A percentile compares a stretch with the other conserved stretches of the same genome.
Conservation (phyloP, 352 stramenopile species). For the Thraustotheca clavata region DNA sequence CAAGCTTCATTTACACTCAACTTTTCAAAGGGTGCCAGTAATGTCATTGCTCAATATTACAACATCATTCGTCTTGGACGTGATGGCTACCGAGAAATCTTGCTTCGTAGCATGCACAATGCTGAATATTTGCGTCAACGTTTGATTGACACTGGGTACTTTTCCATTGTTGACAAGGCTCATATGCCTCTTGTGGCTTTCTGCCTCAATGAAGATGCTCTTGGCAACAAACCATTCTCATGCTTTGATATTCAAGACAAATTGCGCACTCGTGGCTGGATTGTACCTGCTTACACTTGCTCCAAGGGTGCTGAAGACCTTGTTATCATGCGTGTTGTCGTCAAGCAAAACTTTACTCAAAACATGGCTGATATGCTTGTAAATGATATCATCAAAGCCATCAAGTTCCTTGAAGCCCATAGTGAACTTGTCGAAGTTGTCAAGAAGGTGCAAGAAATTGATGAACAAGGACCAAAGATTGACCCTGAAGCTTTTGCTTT, state of each 20-base stretch:
- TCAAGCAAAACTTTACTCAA: conserved; percentile 87
- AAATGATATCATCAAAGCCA: conserved; percentile 76
- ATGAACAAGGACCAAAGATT: not conserved
- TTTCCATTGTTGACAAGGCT: conserved; percentile 84
- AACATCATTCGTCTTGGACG: conserved; percentile 89
- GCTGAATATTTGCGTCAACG: conserved; percentile 63
- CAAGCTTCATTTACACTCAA: conserved; percentile 91
- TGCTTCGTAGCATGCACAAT: conserved; percentile 86
- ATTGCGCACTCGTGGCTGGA: conserved; percentile 80
- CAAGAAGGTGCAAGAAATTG: not conserved
- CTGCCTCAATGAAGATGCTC: conserved; percentile 48
- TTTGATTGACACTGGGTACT: conserved; percentile 72
- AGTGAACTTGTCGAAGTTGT: not conserved
- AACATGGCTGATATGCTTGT: conserved; percentile 86
- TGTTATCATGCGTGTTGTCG: conserved; percentile 85
- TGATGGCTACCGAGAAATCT: conserved; percentile 82
- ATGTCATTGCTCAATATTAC: conserved; percentile 89
- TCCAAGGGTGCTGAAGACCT: conserved; percentile 71
- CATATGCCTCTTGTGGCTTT: conserved; percentile 89
- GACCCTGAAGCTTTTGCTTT: not conserved
- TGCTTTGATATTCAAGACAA: conserved; percentile 90
- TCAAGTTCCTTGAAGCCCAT: conserved; percentile 48
- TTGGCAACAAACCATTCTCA: conserved; percentile 55
- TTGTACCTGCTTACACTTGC: conserved; percentile 86
- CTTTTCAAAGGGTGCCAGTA: conserved; percentile 87